Percentiles rank a stretch among this genome's conserved stretches.
Conservation (phyloP, 2,329 filamentous ascomycete genomes). For the Aureobasidium sp. region DNA sequence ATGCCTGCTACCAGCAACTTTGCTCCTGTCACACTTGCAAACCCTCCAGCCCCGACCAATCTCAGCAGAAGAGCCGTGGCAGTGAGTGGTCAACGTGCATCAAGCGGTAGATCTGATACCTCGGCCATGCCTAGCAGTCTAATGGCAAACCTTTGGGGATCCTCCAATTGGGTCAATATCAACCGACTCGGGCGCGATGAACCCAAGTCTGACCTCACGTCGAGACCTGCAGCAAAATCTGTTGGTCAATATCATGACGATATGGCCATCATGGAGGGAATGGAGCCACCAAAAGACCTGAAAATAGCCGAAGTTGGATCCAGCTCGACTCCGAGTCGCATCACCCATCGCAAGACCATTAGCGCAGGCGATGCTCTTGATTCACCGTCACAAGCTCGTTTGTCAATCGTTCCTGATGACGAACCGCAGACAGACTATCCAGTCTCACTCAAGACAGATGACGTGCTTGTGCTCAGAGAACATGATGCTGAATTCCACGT, state of each 20-base stretch:
- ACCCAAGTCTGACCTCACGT: slow-evolving; percentile 27
- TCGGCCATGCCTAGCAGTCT: slow-evolving; percentile 76
- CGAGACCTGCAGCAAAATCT: slow-evolving; percentile 11
- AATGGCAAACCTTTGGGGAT: slow-evolving; percentile 92
- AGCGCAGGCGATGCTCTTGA: slow-evolving; percentile 28
- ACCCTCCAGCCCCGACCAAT: slow-evolving; percentile 74
- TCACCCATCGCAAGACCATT: slow-evolving; percentile 48
- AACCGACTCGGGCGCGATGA: slow-evolving; percentile 54
- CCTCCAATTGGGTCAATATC: slow-evolving; percentile 68
- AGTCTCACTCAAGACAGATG: slow-evolving; percentile 66
- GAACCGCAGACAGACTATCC: slow-evolving; percentile 73
- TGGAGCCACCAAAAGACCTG: slow-evolving; percentile 19
- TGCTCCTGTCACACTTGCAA: slow-evolving; percentile 75
- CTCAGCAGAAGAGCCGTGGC: slow-evolving; percentile 80
- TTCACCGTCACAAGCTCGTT: slow-evolving; percentile 1
- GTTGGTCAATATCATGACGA: slow-evolving; percentile 23
- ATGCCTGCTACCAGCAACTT: slow-evolving; percentile 54
- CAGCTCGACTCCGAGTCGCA: slow-evolving; percentile 20
- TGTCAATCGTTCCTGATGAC: slow-evolving; percentile 33
- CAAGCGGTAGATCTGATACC: slow-evolving; percentile 50
- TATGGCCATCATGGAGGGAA: slow-evolving; percentile 27
- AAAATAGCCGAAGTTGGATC: slow-evolving; percentile 7
- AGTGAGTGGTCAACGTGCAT: slow-evolving; percentile 68
- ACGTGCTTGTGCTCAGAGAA: slow-evolving; percentile 63
- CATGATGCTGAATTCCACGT: slow-evolving; percentile 93